These are phyloP conservation scores for Eremothecium coryli DNA, from an alignment of 1,139 yeast genomes.

Conservation along the genomic window DNA sequence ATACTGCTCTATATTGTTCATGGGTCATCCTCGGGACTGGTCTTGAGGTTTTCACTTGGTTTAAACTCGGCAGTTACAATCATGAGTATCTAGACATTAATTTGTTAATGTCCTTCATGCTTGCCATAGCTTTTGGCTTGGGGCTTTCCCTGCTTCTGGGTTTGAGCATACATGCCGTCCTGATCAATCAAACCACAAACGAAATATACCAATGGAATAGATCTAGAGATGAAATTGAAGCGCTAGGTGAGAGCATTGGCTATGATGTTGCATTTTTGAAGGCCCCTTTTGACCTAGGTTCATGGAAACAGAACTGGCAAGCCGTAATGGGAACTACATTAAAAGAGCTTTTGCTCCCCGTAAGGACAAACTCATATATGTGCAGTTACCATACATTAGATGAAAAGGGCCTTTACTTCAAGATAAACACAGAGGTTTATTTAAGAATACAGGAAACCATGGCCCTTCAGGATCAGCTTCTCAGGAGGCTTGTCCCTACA, in stretches of 20 bases:
- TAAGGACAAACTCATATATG: constrained; percentile 30
- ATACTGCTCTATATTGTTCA: constrained; percentile 43
- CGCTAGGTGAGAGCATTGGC: constrained; percentile 34
- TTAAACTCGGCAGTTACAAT: constrained; percentile 35
- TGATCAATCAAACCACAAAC: constrained; percentile 66
- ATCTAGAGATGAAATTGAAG: constrained; percentile 39
- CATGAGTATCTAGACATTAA: constrained; percentile 46
- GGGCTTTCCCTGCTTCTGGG: constrained; percentile 51
- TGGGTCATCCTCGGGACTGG: constrained; percentile 36
- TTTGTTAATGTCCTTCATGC: constrained; percentile 49
- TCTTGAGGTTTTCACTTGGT: constrained; percentile 41
- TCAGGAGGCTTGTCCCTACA: too few species aligned
- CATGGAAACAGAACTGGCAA: constrained; percentile 44
- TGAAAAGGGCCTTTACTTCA: constrained; percentile 45
- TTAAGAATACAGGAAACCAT: constrained; percentile 34
- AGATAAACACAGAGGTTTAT: constrained; percentile 38
- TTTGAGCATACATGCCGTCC: constrained; percentile 52
- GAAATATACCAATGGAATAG: constrained; percentile 63
- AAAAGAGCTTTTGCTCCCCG: constrained; percentile 67
- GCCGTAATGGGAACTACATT: constrained; percentile 62
- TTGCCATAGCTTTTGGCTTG: constrained; percentile 55
- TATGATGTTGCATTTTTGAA: constrained; percentile 39
- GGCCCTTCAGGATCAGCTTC: constrained; percentile 23
- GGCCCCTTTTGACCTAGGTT: constrained; percentile 72
- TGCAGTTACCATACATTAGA: constrained; percentile 27